Conservation (phyloP, 2,329 filamentous ascomycete species). For the Aspergillus bombycis region DNA sequence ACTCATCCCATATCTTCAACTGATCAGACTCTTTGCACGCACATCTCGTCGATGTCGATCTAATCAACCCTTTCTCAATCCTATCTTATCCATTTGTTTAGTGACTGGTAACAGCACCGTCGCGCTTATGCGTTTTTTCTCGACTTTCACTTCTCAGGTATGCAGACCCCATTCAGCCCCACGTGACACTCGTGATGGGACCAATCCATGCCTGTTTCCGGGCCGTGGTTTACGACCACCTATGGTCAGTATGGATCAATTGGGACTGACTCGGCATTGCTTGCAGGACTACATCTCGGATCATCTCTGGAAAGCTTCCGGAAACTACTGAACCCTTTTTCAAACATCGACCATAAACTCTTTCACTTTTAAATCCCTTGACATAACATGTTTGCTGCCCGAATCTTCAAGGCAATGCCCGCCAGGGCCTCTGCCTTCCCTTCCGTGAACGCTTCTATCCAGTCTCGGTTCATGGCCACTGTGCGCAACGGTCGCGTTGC, state of each 20-base stretch:
- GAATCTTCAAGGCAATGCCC: conserved; percentile 57
- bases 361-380: conserved; percentile 16
- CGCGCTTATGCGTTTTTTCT: conserved; percentile 84
- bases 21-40: conserved; percentile 9
- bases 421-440: conserved; percentile 51
- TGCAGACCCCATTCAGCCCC: conserved; percentile 27
- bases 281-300: conserved; percentile 68
- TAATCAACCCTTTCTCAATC: conserved; percentile 23
- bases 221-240: neutral
- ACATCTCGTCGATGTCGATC: conserved; percentile 28
- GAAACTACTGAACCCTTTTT: conserved; percentile 53
- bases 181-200: neutral
- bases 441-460: conserved; percentile 38
- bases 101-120: conserved; percentile 46
- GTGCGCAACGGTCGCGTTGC: conserved; percentile 72
- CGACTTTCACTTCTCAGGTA: conserved; percentile 87
- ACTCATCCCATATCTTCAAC: conserved; percentile 10
- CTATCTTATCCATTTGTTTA: conserved; percentile 12
- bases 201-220: neutral
- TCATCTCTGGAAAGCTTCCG: conserved; percentile 70
- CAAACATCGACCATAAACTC: neutral
- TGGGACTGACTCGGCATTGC: conserved; percentile 12
- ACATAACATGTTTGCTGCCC: conserved; percentile 57
- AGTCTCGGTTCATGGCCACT: conserved; percentile 61
- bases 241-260: neutral